Evolutionary conservation across 106 monocot genomes (phyloP).

Genomic region (Agapanthus africanus): DNA sequence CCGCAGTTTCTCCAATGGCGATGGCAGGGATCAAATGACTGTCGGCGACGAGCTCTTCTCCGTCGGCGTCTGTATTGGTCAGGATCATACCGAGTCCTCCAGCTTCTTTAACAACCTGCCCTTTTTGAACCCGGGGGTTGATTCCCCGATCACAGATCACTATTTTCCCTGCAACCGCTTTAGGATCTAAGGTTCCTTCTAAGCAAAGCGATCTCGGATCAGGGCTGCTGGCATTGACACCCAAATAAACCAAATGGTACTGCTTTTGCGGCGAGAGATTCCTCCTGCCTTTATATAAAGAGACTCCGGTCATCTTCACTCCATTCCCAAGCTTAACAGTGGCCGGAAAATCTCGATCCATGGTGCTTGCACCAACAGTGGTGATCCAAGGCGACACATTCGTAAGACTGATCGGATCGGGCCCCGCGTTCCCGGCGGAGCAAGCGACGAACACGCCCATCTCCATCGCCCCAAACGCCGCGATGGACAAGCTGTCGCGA

Average conservation of each 20-base stretch:
- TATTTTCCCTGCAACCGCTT: conserved; percentile 60
- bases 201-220: conserved; percentile 69
- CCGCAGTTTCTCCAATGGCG: conserved; percentile 45
- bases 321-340: conserved; percentile 46
- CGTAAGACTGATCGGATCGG: conserved; percentile 65
- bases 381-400: conserved; percentile 87
- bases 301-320: conserved; percentile 48
- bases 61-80: conserved; percentile 68
- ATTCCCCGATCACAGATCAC: conserved; percentile 84
- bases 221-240: conserved; percentile 34
- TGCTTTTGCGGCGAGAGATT: conserved; percentile 30
- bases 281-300: conserved; percentile 57
- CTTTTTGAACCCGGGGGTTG: conserved; percentile 75
- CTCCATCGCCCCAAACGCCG: conserved; percentile 79
- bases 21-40: conserved; percentile 75
- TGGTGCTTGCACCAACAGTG: conserved; percentile 75
- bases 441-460: conserved; percentile 82
- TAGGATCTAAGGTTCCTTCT: conserved; percentile 60
- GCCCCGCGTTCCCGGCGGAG: conserved; percentile 82
- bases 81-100: conserved; percentile 85
- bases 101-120: conserved; percentile 75
- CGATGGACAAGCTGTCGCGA: conserved; percentile 63
- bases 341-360: conserved; percentile 83
- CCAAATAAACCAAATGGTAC: conserved; percentile 66
- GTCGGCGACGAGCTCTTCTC: conserved; percentile 83